Base-by-base conservation (phyloP, 2,329 filamentous ascomycete species). In the Fusarium penzigii region DNA sequence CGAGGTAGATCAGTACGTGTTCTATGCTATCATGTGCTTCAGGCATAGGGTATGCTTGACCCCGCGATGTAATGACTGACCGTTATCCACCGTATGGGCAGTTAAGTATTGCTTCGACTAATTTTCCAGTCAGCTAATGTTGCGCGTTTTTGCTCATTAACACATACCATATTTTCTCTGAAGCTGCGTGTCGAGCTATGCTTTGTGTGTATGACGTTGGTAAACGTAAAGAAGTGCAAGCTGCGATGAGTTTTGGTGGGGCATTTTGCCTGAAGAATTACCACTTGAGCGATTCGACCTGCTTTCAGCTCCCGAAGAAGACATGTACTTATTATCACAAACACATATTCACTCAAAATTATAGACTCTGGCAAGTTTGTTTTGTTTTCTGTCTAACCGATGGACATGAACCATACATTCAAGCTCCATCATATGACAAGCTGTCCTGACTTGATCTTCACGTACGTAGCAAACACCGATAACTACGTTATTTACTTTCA, bases 101-200 rank as follows among this genome's bases (percentile, higher is more conserved):
- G 93, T 95, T 57, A 99, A 83, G 72, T 97, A 99, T 87, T 97
- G 94, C 78, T 97, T 97, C 50, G 94, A 99, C 94, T 97, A 54
- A 2, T 52, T 16, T 20, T 8, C 44, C 44, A 42, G 56, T 46
- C 58, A 52, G 42, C 41, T 17, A 13, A 39, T n/a, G 42, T 29
- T 5, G 12, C 13, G 2, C 9, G 11, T n/a, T 12, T 39, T 14
- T 1, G 13, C n/a, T 6, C n/a, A 10, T 7, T 17, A 17, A 39
- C 13, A 12, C 62, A 58, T 62, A 68, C 68, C 68, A 70, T 70
- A 14, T 53, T 52, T 56, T 42, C 49, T 40, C 14, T 45, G 40
- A 36, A 36, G 13, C 13, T 36, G 32, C 7, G 20, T 36, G 32
- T 14, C 32, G 25, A 45, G 25, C 11, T 17, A 36, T 38, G 14